Percentiles rank a stretch among this genome's conserved stretches.
phyloP scores from a whole-genome alignment of 192 early-diverging fungal genomes.

The Chytriomyces confervae region DNA sequence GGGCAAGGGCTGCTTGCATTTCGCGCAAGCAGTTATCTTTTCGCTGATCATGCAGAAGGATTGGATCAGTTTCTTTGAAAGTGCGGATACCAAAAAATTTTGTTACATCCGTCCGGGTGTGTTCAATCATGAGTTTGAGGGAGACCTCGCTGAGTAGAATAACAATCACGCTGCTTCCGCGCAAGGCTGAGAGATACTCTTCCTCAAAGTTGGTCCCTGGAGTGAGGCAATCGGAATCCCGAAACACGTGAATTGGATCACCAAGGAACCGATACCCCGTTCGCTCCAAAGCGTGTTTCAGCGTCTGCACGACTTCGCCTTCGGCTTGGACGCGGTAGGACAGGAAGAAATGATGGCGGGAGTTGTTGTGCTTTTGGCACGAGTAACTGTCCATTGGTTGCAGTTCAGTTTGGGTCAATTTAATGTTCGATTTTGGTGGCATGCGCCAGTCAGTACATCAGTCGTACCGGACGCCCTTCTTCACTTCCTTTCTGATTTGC shows the following conservation, averaged over 20 bases:
- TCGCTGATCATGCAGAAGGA: not conserved
- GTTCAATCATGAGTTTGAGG: not conserved
- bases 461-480: not conserved
- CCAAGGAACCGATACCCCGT: not conserved
- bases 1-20: not conserved
- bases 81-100: not conserved
- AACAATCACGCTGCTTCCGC: not conserved
- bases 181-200: constrained; percentile 3
- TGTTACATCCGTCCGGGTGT: not conserved
- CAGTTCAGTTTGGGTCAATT: not conserved
- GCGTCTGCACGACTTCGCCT: not conserved
- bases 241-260: constrained; percentile 1
- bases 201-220: not conserved
- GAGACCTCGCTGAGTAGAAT: constrained; percentile 11
- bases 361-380: not conserved
- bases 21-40: not conserved
- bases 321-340: constrained; percentile 6
- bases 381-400: not conserved
- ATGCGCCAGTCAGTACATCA: not conserved
- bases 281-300: not conserved
- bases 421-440: not conserved
- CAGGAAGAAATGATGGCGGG: constrained; percentile 4
- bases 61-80: not conserved
- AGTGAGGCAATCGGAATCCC: constrained; percentile 6
- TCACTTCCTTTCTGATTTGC: not conserved